A percentile compares a stretch with the other conserved stretches of the same genome.
Conservation (phyloP, 108 stramenopile species). For the Conticribra guillardii region DNA sequence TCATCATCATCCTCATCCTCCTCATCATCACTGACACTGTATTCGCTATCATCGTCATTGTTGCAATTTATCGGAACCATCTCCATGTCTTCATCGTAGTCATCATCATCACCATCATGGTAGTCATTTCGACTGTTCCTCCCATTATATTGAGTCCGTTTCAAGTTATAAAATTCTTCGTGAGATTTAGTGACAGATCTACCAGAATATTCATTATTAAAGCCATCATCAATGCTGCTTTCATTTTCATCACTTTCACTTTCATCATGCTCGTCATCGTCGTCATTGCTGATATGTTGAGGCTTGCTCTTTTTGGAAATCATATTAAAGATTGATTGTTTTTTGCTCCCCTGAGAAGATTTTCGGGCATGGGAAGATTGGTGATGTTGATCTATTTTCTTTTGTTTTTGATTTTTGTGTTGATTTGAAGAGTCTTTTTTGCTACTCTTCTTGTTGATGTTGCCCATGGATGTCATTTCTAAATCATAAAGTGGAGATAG, state of each 20-base stretch:
- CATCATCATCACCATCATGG: not conserved
- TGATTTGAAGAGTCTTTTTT: not conserved
- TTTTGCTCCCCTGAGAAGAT: not conserved
- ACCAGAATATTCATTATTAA: not conserved
- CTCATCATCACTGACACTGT: constrained; percentile 2
- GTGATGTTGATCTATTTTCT: not conserved
- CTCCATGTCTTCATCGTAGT: too few relatives aligned
- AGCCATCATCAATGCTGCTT: not conserved
- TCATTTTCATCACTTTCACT: constrained; percentile 5
- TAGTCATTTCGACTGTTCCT: not conserved
- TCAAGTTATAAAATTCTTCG: not conserved
- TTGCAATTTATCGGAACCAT: not conserved
- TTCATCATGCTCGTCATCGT: not conserved
- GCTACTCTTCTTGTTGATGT: not conserved
- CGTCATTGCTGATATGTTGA: not conserved
- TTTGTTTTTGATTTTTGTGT: not conserved
- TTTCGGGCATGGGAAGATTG: not conserved
- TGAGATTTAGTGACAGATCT: not conserved
- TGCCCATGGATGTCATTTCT: constrained; percentile 12
- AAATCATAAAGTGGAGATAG: constrained; percentile 12
- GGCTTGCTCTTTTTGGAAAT: not conserved
- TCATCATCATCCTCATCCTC: constrained; percentile 33
- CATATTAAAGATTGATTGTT: not conserved
- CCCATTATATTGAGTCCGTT: too few relatives aligned
- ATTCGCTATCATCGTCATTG: not conserved